Conservation (phyloP, 2,329 filamentous ascomycete species). For the Onygenales sp. region DNA sequence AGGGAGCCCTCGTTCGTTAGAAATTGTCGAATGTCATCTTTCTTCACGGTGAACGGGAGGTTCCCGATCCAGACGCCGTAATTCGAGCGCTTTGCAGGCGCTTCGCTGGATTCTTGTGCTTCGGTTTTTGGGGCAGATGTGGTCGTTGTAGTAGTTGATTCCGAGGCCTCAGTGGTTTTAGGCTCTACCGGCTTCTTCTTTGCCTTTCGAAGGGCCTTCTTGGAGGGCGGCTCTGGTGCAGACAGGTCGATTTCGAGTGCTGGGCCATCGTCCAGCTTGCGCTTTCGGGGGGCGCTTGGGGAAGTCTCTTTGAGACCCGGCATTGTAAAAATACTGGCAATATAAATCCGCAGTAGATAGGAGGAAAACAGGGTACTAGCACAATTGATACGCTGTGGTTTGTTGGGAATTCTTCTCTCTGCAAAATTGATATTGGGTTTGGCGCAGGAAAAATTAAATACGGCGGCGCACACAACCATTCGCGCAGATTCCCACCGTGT, state of each 20-base stretch:
- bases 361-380: background rate
- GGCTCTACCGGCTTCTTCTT: conserved; percentile 52
- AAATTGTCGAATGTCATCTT: conserved; percentile 67
- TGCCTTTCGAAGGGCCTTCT: conserved; percentile 78
- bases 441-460: too few species aligned
- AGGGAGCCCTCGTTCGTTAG: conserved; percentile 62
- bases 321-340: conserved; percentile 1
- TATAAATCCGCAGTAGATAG: background rate
- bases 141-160: conserved; percentile 27
- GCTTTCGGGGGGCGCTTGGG: conserved; percentile 41
- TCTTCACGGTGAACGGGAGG: conserved; percentile 71
- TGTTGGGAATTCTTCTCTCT: background rate
- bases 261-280: conserved; percentile 49
- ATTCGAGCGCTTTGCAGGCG: conserved; percentile 51
- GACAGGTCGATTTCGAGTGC: conserved; percentile 84
- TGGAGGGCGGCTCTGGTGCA: conserved; percentile 89
- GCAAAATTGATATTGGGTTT: too few species aligned
- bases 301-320: conserved; percentile 3
- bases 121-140: conserved; percentile 7
- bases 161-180: conserved; percentile 23
- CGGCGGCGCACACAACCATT: too few species aligned
- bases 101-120: conserved; percentile 8
- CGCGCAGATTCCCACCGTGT: too few species aligned
- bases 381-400: background rate
- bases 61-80: conserved; percentile 96